Conservation (phyloP, 805 yeast species). For the Lipomyces lipofer region DNA sequence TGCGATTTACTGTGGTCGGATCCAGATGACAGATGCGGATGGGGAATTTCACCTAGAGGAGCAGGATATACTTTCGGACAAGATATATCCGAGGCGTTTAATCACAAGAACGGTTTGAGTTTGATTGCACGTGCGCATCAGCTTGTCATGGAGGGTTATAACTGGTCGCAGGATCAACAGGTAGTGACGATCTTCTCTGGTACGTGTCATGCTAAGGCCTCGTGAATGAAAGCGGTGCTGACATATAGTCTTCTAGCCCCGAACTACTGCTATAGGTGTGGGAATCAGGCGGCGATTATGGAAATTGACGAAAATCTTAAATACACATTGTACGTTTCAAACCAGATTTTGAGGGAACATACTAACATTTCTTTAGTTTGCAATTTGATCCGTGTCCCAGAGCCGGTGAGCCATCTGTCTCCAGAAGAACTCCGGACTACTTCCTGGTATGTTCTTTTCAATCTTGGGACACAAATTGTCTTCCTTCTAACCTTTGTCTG, state of each 20-base stretch:
- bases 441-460: slow-evolving; percentile 57
- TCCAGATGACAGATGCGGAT: slow-evolving; percentile 71
- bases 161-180: slow-evolving; percentile 84
- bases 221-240: neutral
- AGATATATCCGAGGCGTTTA: slow-evolving; percentile 90
- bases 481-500: no score
- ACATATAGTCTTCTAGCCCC: slow-evolving; percentile 62
- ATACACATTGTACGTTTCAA: slow-evolving; percentile 58
- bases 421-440: slow-evolving; percentile 92
- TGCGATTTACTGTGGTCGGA: slow-evolving; percentile 96
- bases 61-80: slow-evolving; percentile 98
- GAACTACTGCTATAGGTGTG: slow-evolving; percentile 95
- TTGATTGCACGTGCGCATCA: slow-evolving; percentile 95
- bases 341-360: neutral
- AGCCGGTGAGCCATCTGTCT: slow-evolving; percentile 96
- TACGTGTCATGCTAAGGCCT: neutral
- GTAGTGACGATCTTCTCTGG: slow-evolving; percentile 91
- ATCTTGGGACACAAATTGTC: no score
- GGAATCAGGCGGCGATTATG: slow-evolving; percentile 90
- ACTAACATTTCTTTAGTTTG: slow-evolving; percentile 41
- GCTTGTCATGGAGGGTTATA: slow-evolving; percentile 95
- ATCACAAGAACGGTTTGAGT: slow-evolving; percentile 81
- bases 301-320: slow-evolving; percentile 80
- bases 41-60: slow-evolving; percentile 98
- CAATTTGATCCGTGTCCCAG: slow-evolving; percentile 92